phyloP scores from a whole-genome alignment of 805 yeast species.

The Teunomyces pallodes region DNA sequence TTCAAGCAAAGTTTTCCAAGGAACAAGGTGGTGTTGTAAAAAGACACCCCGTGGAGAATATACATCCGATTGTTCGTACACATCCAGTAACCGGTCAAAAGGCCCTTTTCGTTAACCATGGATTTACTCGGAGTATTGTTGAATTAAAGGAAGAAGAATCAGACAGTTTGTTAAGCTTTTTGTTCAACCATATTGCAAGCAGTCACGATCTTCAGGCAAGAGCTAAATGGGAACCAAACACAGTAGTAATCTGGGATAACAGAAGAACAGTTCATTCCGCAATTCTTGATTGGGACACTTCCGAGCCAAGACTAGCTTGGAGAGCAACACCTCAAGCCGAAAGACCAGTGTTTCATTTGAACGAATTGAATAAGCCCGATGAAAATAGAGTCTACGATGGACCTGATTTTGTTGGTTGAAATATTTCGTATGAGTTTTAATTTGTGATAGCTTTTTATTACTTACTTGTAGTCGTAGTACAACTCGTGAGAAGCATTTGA shows the following conservation, averaged over 20 bases:
- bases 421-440: neutral
- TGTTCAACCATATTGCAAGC: constrained; percentile 51
- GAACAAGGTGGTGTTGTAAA: constrained; percentile 60
- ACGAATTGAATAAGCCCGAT: constrained; percentile 32
- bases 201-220: constrained; percentile 64
- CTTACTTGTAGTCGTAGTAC: constrained; percentile 12
- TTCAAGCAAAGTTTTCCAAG: constrained; percentile 62
- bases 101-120: constrained; percentile 53
- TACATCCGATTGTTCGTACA: constrained; percentile 68
- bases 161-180: constrained; percentile 54
- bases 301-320: constrained; percentile 67
- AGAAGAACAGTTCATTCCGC: constrained; percentile 70
- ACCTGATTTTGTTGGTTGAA: neutral
- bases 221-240: constrained; percentile 66
- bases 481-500: constrained; percentile 12
- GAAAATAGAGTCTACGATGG: constrained; percentile 13
- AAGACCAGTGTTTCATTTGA: constrained; percentile 52
- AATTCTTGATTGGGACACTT: constrained; percentile 66
- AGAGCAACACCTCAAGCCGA: constrained; percentile 75
- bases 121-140: constrained; percentile 63
- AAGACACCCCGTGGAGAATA: constrained; percentile 58
- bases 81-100: constrained; percentile 72
- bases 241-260: constrained; percentile 79
- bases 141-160: constrained; percentile 75
- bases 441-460: neutral